These are phyloP conservation scores for Cyberlindnera lachancei DNA, from an alignment of 805 yeast species.

Conservation along the genomic window DNA sequence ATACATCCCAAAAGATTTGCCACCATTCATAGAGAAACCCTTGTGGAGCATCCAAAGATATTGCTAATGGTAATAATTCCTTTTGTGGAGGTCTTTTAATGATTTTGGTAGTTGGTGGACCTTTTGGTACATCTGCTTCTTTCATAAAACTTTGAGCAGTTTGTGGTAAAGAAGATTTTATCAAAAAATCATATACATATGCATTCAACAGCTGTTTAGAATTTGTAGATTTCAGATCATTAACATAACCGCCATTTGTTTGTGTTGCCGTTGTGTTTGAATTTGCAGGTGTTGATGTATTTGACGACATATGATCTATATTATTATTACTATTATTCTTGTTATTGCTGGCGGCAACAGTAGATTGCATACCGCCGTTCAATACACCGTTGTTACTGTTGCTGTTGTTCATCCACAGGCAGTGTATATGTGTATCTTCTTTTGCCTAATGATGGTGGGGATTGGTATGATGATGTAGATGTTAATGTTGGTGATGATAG, in stretches of 20 bases:
- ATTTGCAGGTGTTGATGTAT: too few relatives aligned
- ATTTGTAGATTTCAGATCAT: constrained; percentile 20
- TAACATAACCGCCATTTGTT: constrained; percentile 12
- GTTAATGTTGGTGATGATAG: too few relatives aligned
- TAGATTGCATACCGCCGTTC: too few relatives aligned
- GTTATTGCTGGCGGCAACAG: too few relatives aligned
- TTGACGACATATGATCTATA: too few relatives aligned
- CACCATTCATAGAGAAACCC: constrained; percentile 93
- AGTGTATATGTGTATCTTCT: too few relatives aligned
- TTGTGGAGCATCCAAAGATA: constrained; percentile 75
- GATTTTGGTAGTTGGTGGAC: constrained; percentile 13
- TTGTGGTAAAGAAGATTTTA: constrained; percentile 62
- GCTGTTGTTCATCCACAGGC: too few relatives aligned
- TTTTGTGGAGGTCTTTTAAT: constrained; percentile 22
- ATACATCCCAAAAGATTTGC: constrained; percentile 93
- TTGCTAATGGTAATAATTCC: constrained; percentile 41
- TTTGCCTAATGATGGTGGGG: too few relatives aligned
- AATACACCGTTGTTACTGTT: too few relatives aligned
- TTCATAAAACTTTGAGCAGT: constrained; percentile 69
- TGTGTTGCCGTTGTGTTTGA: too few relatives aligned
- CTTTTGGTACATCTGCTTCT: constrained; percentile 59
- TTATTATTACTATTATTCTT: too few relatives aligned
- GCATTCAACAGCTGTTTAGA: constrained; percentile 61
- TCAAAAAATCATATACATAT: constrained; percentile 76
- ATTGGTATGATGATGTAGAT: too few relatives aligned